Conservation (phyloP, 306 rosid genomes). For the Malus sylvestris region DNA sequence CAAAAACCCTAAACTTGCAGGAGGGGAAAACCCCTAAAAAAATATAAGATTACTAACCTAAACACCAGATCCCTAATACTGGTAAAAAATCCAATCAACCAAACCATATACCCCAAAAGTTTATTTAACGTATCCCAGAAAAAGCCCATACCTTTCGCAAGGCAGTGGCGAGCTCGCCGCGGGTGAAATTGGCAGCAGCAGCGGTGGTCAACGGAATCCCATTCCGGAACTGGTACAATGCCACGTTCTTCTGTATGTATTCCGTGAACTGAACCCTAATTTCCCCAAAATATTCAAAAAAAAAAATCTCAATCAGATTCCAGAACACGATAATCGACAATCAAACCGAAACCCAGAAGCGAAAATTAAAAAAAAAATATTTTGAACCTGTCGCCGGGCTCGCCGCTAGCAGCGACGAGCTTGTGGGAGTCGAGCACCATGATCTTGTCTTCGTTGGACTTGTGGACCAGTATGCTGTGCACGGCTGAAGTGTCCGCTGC, state of each 20-base stretch:
- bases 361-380: neutral
- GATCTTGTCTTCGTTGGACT: slow-evolving; percentile 96
- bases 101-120: neutral
- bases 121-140: neutral
- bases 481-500: slow-evolving; percentile 92
- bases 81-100: neutral
- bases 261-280: slow-evolving; percentile 75
- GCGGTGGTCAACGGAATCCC: slow-evolving; percentile 74
- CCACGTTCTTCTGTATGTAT: slow-evolving; percentile 70
- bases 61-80: neutral
- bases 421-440: slow-evolving; percentile 96
- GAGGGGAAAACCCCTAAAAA: neutral
- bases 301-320: neutral
- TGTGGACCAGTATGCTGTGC: slow-evolving; percentile 88
- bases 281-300: neutral
- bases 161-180: slow-evolving; percentile 80
- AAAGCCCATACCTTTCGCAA: slow-evolving; percentile 51
- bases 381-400: slow-evolving; percentile 77
- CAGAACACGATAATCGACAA: slow-evolving; percentile 10
- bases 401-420: slow-evolving; percentile 95
- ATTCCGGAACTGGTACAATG: slow-evolving; percentile 67
- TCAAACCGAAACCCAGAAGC: neutral
- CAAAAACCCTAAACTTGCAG: neutral
- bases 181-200: slow-evolving; percentile 76
- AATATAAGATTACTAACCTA: neutral